Base-by-base conservation (phyloP, 768 basidiomycete species). In the Tricholoma flavovirens region DNA sequence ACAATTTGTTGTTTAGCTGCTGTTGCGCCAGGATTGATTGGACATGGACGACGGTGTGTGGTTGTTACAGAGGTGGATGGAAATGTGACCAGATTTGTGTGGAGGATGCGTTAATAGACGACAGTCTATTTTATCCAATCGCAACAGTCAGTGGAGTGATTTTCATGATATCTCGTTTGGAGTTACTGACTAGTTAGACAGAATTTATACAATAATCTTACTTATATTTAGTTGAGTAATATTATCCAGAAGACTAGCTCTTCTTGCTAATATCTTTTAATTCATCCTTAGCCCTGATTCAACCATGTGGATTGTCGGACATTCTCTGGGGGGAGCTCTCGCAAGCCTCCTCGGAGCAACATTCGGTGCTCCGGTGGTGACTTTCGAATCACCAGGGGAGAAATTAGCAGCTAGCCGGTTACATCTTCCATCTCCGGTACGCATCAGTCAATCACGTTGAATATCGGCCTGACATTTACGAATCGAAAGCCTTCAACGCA, bases 161-260 rank as follows among this genome's bases (percentile, higher is more conserved):
- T 30, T 21, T 51, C 40, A 11, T 8, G 12, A 42, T 53, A 29
- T 42, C 30, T 14, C 22, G 38, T 54, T 60, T 48, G 59, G 50
- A 49, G 45, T 17, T 30, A 43, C 26, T 52, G 15, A 57, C 19
- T 22, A 21, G 10, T 19, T 35, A n/a, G 32, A 36, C 69, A 95
- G 93, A 88, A 95, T 72, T 71, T 98, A 53, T 98, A 93, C 74
- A 93, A 94, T 77, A 97, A 98, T 74, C 66, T 98, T 55, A 86
- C 92, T 5, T 90, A 87, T 66, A 84, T 96, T 81, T 98, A 96
- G 76, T 77, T 49, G 53, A 64, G 72, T 62, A 17, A 15, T 54
- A 48, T 22, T 24, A 17, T 32, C 43, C 43, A 8, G 24, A 26
- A 26, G 24, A 49, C 46, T 4, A 15, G 29, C 2, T 49, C n/a